phyloP scores from a whole-genome alignment of 129 eudicot species.

The Tanacetum coccineum region DNA sequence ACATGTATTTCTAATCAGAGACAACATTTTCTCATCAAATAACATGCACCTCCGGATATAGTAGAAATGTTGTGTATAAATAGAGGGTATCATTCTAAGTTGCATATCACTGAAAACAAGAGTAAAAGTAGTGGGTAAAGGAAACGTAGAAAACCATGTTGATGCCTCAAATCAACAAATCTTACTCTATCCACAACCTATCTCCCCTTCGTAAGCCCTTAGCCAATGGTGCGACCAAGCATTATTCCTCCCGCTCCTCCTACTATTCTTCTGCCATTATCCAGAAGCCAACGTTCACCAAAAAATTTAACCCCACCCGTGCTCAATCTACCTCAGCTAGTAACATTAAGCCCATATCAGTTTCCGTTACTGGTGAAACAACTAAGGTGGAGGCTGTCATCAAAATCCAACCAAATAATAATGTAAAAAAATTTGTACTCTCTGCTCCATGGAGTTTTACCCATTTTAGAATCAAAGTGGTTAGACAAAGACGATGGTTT shows the following conservation, averaged over 20 bases:
- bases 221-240: slow-evolving; percentile 2
- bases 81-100: background rate
- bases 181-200: slow-evolving; percentile 25
- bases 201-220: slow-evolving; percentile 25
- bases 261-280: slow-evolving; percentile 19
- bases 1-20: too few species aligned
- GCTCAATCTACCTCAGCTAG: slow-evolving; percentile 25
- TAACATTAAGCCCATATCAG: too few species aligned
- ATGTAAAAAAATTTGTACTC: slow-evolving; percentile 29
- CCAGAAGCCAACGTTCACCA: slow-evolving; percentile 14
- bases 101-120: slow-evolving; percentile 1
- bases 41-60: too few species aligned
- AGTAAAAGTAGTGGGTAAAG: background rate
- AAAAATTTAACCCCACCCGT: slow-evolving; percentile 9
- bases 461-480: slow-evolving; percentile 19
- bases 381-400: too few species aligned
- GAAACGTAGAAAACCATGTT: slow-evolving; percentile 12
- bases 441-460: slow-evolving; percentile 44
- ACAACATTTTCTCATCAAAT: too few species aligned
- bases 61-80: too few species aligned
- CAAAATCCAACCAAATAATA: too few species aligned
- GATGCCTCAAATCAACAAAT: slow-evolving; percentile 19
- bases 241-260: slow-evolving; percentile 24
- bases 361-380: too few species aligned
- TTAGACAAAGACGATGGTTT: slow-evolving; percentile 33